Evolutionary conservation across 1,139 yeast species (phyloP), one percentile per base, ranked within the genome.

Genomic region (Candida albicans): DNA sequence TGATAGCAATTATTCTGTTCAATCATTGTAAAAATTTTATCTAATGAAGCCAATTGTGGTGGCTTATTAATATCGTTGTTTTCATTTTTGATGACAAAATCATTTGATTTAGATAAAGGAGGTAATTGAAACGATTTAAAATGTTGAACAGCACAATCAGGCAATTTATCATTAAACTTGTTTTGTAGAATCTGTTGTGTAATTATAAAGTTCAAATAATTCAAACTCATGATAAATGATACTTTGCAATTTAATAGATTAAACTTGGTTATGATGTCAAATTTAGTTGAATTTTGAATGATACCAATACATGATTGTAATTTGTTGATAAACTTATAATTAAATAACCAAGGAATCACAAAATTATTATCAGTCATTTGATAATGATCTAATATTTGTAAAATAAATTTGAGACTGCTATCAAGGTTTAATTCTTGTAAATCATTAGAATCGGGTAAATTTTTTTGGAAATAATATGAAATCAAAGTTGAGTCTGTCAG

Each of bases 321-420:
- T 41, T 47, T 34, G 25, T 39, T 27, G 32, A 36, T 25, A 3
- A 45, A 6, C 26, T 14, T 11, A 18, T 24, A 15, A 34, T 43
- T 43, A 31, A 41, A 41, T 18, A 18, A 18, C 22, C 22, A 18
- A 5, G 22, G 22, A 3, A 5, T 18, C 3, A 18, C 22, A 18
- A 18, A 3, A 18, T 18, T 18, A 5, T 18, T 18, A 28, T 43
- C 15, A 30, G 26, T 29, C 26, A 43, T 15, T 7, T 37, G 39
- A 2, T 62, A 62, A 22, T 67, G 69, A 42, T 69, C 71, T 35
- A 65, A 45, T 4, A 56, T 30, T 41, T 61, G 62, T 14, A 67
- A 51, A 9, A 67, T 37, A 32, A 59, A 55, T 33, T 54, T 49
- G 3, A 59, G 33, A 4, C 54, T 37, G 11, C 47, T 40, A 8